phyloP scores from a whole-genome alignment of 1,284 basidiomycete genomes.

The Boletus semigastroideus region DNA sequence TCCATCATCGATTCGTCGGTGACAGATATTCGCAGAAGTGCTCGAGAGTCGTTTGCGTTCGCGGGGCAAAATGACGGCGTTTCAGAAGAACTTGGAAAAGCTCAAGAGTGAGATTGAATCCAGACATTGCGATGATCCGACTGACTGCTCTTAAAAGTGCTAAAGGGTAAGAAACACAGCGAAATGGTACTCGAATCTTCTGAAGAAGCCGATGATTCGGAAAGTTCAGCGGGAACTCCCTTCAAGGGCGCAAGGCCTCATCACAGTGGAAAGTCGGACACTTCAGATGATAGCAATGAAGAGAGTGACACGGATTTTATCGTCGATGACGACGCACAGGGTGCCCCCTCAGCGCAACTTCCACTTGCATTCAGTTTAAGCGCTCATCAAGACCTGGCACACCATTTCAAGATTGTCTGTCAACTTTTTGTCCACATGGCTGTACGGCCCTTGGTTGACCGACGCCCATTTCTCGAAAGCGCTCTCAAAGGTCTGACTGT shows the following conservation, averaged over 20 bases:
- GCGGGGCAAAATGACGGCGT: slow-evolving; percentile 57
- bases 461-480: slow-evolving; percentile 54
- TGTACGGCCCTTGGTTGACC: slow-evolving; percentile 52
- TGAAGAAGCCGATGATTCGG: slow-evolving; percentile 37
- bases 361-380: slow-evolving; percentile 78
- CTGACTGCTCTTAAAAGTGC: slow-evolving; percentile 9
- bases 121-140: not conserved
- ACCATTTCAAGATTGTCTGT: slow-evolving; percentile 83
- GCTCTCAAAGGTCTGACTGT: slow-evolving; percentile 50
- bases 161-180: slow-evolving; percentile 50
- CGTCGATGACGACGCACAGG: slow-evolving; percentile 72
- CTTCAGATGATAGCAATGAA: slow-evolving; percentile 18
- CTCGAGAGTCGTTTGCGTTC: slow-evolving; percentile 61
- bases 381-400: slow-evolving; percentile 67
- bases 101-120: slow-evolving; percentile 49
- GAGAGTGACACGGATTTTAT: slow-evolving; percentile 52
- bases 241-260: slow-evolving; percentile 32
- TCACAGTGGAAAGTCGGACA: slow-evolving; percentile 18
- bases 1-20: not conserved
- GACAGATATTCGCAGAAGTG: slow-evolving; percentile 46
- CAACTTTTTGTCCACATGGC: slow-evolving; percentile 83
- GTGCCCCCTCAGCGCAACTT: slow-evolving; percentile 43
- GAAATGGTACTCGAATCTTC: slow-evolving; percentile 37
- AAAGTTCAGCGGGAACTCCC: slow-evolving; percentile 27
- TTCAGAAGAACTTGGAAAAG: slow-evolving; percentile 60